phyloP scores from a whole-genome alignment of 306 rosid genomes.

The Cotoneaster glaucophyllus region DNA sequence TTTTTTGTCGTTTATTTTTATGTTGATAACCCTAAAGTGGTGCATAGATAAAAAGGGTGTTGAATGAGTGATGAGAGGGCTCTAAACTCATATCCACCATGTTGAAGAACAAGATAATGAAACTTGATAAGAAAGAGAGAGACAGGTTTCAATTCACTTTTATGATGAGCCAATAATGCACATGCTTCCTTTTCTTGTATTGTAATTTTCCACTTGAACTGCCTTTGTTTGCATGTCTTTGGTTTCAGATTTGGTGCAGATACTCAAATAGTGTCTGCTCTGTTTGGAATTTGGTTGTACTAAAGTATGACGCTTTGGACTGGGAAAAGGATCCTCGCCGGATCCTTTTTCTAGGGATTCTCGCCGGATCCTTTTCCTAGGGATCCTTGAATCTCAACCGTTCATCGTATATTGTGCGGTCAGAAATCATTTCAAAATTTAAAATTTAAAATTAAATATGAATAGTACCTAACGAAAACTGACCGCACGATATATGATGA shows the following conservation, averaged over 20 bases:
- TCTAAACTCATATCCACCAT: background rate
- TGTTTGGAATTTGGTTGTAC: background rate
- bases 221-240: constrained; percentile 1
- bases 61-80: background rate
- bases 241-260: background rate
- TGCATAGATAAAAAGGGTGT: background rate
- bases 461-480: no score
- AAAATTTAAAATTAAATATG: no score
- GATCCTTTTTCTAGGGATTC: no score
- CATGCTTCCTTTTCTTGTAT: background rate
- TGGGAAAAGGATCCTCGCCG: no score
- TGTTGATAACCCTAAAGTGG: background rate
- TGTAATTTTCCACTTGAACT: background rate
- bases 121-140: background rate
- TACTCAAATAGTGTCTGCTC: background rate
- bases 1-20: background rate
- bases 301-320: background rate
- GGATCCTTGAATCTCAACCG: no score
- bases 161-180: background rate
- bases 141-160: background rate
- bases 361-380: no score
- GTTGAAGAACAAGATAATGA: background rate
- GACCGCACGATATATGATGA: no score
- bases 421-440: no score
- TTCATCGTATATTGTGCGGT: no score